Evolutionary conservation across 2,329 filamentous ascomycete species (phyloP).

Genomic region (Seiridium unicorne): DNA sequence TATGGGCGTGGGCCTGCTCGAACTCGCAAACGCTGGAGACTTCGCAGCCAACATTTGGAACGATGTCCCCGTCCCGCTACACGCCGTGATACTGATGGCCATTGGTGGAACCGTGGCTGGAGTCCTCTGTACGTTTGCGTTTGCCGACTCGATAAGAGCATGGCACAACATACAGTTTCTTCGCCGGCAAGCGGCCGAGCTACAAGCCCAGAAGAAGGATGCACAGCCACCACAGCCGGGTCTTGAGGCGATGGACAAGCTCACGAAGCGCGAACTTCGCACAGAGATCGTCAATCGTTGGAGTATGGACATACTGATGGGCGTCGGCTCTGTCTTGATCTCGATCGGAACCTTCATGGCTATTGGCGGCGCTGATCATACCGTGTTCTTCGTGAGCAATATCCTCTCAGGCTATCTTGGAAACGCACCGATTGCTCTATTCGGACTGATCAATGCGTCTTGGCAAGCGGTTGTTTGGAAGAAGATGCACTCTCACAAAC

Average conservation of each 20-base stretch:
- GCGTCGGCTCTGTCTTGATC: conserved; percentile 47
- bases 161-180: conserved; percentile 46
- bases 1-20: conserved; percentile 46
- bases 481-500: conserved; percentile 37
- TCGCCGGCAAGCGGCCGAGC: conserved; percentile 34
- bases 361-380: conserved; percentile 43
- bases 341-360: conserved; percentile 52
- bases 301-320: conserved; percentile 49
- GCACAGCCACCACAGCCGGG: conserved; percentile 13
- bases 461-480: conserved; percentile 45
- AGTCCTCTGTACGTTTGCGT: conserved; percentile 41
- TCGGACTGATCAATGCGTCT: conserved; percentile 44
- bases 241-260: conserved; percentile 25
- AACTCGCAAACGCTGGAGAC: conserved; percentile 54
- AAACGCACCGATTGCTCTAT: conserved; percentile 47
- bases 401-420: conserved; percentile 55
- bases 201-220: conserved; percentile 18
- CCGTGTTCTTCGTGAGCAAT: conserved; percentile 46
- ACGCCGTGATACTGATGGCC: conserved; percentile 50
- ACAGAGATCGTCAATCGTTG: conserved; percentile 50
- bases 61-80: conserved; percentile 43
- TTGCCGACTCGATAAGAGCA: conserved; percentile 40
- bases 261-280: conserved; percentile 46
- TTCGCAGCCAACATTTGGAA: conserved; percentile 61
- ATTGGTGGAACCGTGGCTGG: conserved; percentile 48